Percentiles rank a stretch among this genome's conserved stretches.
phyloP scores from a whole-genome alignment of 257 asterid genomes.

The Ajuga chamaepitys region DNA sequence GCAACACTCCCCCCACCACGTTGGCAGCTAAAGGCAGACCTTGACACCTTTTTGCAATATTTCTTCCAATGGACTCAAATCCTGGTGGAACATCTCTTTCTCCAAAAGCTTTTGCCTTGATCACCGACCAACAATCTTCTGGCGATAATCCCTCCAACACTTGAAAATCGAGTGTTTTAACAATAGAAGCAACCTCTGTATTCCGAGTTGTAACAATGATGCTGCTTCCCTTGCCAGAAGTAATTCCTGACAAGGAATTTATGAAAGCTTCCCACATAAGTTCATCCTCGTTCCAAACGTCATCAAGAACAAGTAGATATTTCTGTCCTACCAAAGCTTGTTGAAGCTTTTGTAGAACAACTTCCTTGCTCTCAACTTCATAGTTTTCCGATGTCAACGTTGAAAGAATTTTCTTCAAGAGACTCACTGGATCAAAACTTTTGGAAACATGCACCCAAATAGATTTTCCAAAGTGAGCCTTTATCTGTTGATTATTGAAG shows the following conservation, averaged over 20 bases:
- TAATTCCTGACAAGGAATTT: background rate
- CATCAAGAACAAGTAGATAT: background rate
- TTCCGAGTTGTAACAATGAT: too few species aligned
- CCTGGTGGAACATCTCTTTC: background rate
- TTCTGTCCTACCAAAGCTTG: background rate
- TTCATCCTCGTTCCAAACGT: background rate
- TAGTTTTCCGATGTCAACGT: background rate
- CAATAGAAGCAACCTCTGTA: background rate
- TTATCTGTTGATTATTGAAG: background rate
- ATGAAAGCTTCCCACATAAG: background rate
- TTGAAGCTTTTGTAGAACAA: background rate
- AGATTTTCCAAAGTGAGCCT: background rate
- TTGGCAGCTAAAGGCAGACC: background rate
- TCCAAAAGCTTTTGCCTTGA: background rate
- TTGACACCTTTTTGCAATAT: background rate
- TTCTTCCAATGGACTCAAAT: background rate
- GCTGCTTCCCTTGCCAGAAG: background rate
- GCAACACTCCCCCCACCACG: background rate
- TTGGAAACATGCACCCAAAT: background rate
- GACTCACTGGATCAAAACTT: background rate
- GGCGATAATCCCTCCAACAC: background rate
- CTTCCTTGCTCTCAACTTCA: background rate
- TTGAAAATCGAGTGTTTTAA: background rate
- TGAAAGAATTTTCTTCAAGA: background rate
- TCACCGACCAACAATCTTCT: background rate